Evolutionary conservation across 345 rosid species (phyloP), one percentile per base, ranked within the genome.

Genomic region (Arabidopsis arenosa): DNA sequence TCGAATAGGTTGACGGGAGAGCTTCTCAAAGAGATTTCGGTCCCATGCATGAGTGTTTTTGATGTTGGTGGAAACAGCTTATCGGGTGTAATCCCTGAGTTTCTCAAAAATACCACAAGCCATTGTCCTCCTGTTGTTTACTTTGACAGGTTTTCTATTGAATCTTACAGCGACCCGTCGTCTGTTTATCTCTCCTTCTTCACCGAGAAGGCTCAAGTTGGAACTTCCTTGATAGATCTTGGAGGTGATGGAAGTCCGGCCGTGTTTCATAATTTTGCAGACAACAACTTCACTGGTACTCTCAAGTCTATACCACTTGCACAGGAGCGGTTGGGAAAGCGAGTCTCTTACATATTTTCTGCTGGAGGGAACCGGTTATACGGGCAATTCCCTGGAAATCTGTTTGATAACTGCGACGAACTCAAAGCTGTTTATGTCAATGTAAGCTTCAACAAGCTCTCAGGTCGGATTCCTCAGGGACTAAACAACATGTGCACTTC

Each of bases 21-120:
- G 82, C 90, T 93, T 64, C 33, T 39, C 49, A 66, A 79, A 69
- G 89, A 85, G 68, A 80, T 89, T 62, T 60, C 81, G 3, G 90
- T 93, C 45, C 94, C 98, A 37, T 93, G 98, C 64, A 93, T 90
- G 88, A 85, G 87, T 60, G 66, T 93, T 68, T 93, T 93, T 68
- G 93, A 93, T 67, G 86, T 90, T 40, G 86, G 93, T 17, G 85
- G 84, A 47, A 93, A 93, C 71, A 51, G 70, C 28, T 76, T 93
- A 68, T 83, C 90, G 0, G 97, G 98, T 82, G 61, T 83, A n/a
- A 79, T 93, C 54, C 98, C 97, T 9, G 80, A 53, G 65, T 91
- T 91, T 62, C 32, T 73, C 43, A 80, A 48, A 53, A 77, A 64
- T 59, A 74, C 43, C 58, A 69, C 80, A 23, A 11, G 72, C 17